Conservation (phyloP, 495 filamentous ascomycete genomes). For the Aspergillus haitiensis region DNA sequence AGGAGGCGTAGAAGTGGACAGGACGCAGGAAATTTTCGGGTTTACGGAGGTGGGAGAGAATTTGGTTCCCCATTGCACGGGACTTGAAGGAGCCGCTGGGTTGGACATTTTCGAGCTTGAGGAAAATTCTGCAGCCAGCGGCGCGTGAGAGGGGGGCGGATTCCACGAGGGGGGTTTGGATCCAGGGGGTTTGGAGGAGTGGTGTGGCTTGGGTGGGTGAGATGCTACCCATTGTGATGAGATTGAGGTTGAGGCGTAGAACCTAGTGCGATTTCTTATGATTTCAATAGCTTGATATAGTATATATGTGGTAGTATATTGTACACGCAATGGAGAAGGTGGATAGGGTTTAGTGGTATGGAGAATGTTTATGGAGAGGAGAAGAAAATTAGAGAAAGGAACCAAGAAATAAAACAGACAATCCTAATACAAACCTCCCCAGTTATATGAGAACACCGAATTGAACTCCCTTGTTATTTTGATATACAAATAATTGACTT, state of each 20-base stretch:
- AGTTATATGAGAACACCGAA: conserved; percentile 20
- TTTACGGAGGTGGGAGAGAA: conserved; percentile 57
- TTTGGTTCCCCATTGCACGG: conserved; percentile 78
- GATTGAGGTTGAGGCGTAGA: not conserved
- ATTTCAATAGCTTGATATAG: conserved; percentile 4
- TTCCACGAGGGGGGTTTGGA: conserved; percentile 70
- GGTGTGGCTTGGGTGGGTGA: conserved; percentile 33
- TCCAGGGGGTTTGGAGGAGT: conserved; percentile 57
- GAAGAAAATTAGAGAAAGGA: conserved; percentile 7
- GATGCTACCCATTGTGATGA: conserved; percentile 11
- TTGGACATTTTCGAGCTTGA: conserved; percentile 93
- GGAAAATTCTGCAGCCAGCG: conserved; percentile 78
- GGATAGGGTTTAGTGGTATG: not conserved
- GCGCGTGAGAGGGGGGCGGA: conserved; percentile 65
- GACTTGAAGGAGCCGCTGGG: conserved; percentile 96
- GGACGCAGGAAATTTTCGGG: conserved; percentile 36
- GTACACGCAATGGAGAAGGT: not conserved
- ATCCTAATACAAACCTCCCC: conserved; percentile 15
- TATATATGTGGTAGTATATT: not conserved
- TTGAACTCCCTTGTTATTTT: conserved; percentile 23
- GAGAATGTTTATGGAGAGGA: conserved; percentile 2
- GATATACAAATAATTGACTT: conserved; percentile 37
- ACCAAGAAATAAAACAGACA: conserved; percentile 5
- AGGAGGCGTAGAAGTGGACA: conserved; percentile 83
- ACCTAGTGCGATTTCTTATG: not conserved